These are phyloP conservation scores for Zizania palustris DNA, from an alignment of 202 grass and related monocot species.

Conservation along the genomic window DNA sequence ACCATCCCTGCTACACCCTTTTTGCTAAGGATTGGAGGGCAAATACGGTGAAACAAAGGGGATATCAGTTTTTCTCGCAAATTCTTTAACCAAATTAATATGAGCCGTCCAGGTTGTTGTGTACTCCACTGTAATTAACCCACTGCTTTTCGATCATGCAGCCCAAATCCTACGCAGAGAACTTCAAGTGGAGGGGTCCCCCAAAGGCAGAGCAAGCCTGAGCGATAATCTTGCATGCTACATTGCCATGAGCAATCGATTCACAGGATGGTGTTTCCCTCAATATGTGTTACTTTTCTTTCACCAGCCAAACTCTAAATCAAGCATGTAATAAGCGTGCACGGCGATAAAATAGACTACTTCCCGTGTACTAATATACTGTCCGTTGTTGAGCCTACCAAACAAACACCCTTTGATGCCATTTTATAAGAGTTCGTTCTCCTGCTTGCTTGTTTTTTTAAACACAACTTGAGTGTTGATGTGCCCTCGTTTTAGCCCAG, in stretches of 20 bases:
- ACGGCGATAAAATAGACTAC: constrained; percentile 33
- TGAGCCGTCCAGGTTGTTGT: not conserved
- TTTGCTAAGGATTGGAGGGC: not conserved
- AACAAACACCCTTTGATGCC: not conserved
- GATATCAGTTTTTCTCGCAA: not conserved
- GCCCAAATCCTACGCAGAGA: constrained; percentile 76
- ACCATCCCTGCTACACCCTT: not conserved
- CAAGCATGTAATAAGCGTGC: constrained; percentile 57
- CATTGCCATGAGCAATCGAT: not conserved
- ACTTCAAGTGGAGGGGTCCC: constrained; percentile 93
- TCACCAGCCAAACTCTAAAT: constrained; percentile 21
- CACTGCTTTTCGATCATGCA: constrained; percentile 41
- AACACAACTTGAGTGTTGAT: not conserved
- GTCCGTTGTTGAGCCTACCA: not conserved
- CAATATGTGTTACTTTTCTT: constrained; percentile 22
- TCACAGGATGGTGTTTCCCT: constrained; percentile 26
- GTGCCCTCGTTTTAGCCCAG: not conserved
- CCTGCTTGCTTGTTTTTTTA: not conserved
- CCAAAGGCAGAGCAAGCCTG: constrained; percentile 56
- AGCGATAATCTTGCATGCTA: constrained; percentile 26
- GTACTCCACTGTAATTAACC: constrained; percentile 2
- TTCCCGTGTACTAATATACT: constrained; percentile 25
- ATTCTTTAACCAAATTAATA: not conserved
- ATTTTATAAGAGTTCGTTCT: not conserved
- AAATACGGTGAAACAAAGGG: not conserved